phyloP scores from a whole-genome alignment of 495 filamentous ascomycete genomes.

The Lophiostoma macrostomum region DNA sequence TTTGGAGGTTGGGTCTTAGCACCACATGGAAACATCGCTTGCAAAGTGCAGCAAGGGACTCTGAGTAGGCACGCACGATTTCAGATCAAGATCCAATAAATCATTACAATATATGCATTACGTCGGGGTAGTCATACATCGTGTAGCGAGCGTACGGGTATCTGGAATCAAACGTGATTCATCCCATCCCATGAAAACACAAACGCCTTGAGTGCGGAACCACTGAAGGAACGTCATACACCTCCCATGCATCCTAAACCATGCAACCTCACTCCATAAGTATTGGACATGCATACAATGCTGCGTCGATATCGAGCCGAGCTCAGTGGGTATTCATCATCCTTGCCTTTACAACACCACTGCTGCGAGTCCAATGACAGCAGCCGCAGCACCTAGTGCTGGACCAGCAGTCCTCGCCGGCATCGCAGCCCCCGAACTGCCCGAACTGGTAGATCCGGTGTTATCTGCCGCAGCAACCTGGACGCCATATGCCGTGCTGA shows the following conservation, averaged over 20 bases:
- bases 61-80: no score
- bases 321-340: not conserved
- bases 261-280: not conserved
- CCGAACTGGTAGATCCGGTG: not conserved
- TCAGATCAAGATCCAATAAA: no score
- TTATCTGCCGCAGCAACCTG: conserved; percentile 32
- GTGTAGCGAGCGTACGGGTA: no score
- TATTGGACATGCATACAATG: no score
- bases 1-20: no score
- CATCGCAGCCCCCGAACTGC: conserved; percentile 2
- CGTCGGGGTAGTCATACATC: no score
- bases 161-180: no score
- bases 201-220: not conserved
- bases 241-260: conserved; percentile 5
- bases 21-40: no score
- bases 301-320: no score
- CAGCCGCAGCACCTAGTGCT: conserved; percentile 20
- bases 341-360: conserved; percentile 2
- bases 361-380: conserved; percentile 18
- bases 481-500: conserved; percentile 33
- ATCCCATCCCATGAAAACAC: no score
- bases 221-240: not conserved
- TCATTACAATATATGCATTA: no score
- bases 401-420: conserved; percentile 12
- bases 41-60: no score